Conservation (phyloP, 345 rosid genomes). For the Salix exigua region DNA sequence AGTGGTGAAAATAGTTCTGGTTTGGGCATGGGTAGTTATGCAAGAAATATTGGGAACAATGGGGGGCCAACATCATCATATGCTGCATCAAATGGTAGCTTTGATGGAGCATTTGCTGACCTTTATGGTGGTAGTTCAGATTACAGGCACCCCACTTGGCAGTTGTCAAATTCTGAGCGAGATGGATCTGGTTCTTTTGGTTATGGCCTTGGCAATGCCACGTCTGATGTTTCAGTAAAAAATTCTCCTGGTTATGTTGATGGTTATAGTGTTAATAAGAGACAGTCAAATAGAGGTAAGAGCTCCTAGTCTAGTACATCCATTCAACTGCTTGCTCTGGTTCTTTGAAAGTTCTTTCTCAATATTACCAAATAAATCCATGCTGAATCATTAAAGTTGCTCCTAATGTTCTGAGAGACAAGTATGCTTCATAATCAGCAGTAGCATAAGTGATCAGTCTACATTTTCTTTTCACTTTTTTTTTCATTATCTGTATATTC, state of each 20-base stretch:
- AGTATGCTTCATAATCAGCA: not conserved
- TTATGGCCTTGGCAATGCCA: constrained; percentile 41
- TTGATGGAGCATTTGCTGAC: constrained; percentile 43
- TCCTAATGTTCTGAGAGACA: not conserved
- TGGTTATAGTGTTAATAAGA: constrained; percentile 60
- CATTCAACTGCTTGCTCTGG: constrained; percentile 4
- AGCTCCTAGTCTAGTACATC: not conserved
- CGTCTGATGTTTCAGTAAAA: constrained; percentile 51
- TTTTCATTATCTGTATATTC: not conserved
- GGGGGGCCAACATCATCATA: constrained; percentile 41
- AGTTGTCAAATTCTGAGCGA: constrained; percentile 43
- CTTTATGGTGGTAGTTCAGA: constrained; percentile 46
- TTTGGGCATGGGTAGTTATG: constrained; percentile 47
- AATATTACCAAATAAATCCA: not conserved
- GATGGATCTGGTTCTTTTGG: constrained; percentile 53
- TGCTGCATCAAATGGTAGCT: constrained; percentile 49
- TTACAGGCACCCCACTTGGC: constrained; percentile 61
- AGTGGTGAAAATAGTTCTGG: constrained; percentile 48
- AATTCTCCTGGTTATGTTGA: constrained; percentile 65
- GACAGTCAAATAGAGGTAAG: constrained; percentile 74
- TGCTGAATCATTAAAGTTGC: not conserved
- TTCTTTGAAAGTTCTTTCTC: not conserved
- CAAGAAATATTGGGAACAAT: constrained; percentile 44
- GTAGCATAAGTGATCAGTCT: not conserved
- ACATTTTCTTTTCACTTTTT: not conserved